Conservation (phyloP, 805 yeast species). For the Myxozyma monticola region DNA sequence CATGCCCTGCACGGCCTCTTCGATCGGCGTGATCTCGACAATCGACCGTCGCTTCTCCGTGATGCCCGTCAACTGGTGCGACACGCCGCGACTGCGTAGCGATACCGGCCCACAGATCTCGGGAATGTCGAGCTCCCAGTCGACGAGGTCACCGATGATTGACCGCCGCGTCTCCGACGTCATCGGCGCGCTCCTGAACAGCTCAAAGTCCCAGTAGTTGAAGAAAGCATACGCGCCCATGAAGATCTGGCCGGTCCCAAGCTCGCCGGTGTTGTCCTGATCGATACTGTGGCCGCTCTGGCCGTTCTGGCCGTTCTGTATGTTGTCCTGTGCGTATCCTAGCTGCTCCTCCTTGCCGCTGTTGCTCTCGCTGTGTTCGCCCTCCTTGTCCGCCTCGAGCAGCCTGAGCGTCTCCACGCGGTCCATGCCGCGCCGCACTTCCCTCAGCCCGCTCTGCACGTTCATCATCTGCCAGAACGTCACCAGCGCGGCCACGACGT, state of each 20-base stretch:
- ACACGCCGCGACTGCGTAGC: constrained; percentile 19
- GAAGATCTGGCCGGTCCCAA: constrained; percentile 2
- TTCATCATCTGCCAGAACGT: constrained; percentile 32
- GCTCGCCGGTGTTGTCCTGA: neutral
- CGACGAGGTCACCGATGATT: constrained; percentile 28
- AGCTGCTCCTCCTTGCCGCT: too few species aligned
- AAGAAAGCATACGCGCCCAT: constrained; percentile 26
- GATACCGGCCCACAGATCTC: constrained; percentile 25
- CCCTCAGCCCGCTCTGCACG: constrained; percentile 21
- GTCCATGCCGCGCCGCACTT: constrained; percentile 22
- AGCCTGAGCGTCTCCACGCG: constrained; percentile 14
- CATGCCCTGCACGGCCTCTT: constrained; percentile 26
- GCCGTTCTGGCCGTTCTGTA: neutral
- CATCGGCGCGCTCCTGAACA: constrained; percentile 25
- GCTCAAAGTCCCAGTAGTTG: constrained; percentile 31
- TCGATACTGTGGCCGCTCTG: neutral
- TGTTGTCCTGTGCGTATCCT: neutral
- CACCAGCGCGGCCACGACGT: constrained; percentile 26
- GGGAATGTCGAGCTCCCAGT: constrained; percentile 26
- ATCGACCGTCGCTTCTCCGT: constrained; percentile 28
- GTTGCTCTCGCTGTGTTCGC: neutral
- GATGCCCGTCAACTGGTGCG: constrained; percentile 27
- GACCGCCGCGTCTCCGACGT: constrained; percentile 25
- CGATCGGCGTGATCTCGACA: constrained; percentile 24
- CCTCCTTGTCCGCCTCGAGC: neutral